Evolutionary conservation across 1,139 yeast species (phyloP).

Genomic region (Hyphopichia wangnamkhiaoensis): DNA sequence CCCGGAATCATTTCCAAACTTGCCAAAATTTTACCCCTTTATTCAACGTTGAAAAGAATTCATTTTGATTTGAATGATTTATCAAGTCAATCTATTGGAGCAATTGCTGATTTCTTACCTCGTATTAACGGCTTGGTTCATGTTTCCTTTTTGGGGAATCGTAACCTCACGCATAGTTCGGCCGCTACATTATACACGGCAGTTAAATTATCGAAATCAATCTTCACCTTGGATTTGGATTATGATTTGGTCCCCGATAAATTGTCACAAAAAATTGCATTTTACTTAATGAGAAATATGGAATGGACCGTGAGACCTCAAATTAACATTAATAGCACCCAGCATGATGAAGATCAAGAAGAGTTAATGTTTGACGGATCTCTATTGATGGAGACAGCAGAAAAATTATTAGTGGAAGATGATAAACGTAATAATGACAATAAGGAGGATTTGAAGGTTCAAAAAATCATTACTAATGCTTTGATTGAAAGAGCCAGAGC

Average conservation of each 20-base stretch:
- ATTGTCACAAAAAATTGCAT: slow-evolving; percentile 74
- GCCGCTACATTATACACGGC: slow-evolving; percentile 73
- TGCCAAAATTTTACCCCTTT: slow-evolving; percentile 63
- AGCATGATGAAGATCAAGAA: slow-evolving; percentile 33
- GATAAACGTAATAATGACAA: slow-evolving; percentile 30
- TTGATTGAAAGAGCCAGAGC: slow-evolving; percentile 44
- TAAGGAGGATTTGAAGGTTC: slow-evolving; percentile 40
- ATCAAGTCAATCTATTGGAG: slow-evolving; percentile 60
- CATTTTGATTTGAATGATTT: slow-evolving; percentile 79
- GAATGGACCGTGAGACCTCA: slow-evolving; percentile 56
- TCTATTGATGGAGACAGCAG: slow-evolving; percentile 64
- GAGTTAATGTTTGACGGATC: slow-evolving; percentile 52
- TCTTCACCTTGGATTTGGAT: slow-evolving; percentile 75
- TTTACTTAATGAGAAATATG: slow-evolving; percentile 82
- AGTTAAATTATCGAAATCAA: slow-evolving; percentile 60
- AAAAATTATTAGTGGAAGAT: slow-evolving; percentile 49
- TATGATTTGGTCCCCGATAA: slow-evolving; percentile 67
- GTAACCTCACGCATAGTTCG: slow-evolving; percentile 54
- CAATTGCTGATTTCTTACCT: slow-evolving; percentile 69
- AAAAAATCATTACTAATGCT: slow-evolving; percentile 43
- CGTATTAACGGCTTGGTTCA: slow-evolving; percentile 71
- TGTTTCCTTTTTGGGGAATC: slow-evolving; percentile 71
- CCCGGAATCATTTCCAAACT: slow-evolving; percentile 69
- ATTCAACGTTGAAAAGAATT: slow-evolving; percentile 64
- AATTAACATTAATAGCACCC: slow-evolving; percentile 19